Percentiles rank a stretch among this genome's conserved stretches.
Conservation (phyloP, 805 yeast species). For the Monosporozyma yasuniensis region DNA sequence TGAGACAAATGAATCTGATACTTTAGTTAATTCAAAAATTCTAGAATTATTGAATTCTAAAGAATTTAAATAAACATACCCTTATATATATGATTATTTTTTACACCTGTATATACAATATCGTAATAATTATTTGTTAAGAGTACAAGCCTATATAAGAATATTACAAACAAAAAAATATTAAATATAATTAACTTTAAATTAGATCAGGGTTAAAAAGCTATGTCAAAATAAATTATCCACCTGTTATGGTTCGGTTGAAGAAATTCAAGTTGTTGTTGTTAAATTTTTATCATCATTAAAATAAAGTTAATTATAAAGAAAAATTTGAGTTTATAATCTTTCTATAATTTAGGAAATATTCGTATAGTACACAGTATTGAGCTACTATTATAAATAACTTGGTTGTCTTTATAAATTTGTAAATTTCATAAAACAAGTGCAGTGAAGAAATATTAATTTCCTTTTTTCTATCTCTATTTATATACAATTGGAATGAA, state of each 20-base stretch:
- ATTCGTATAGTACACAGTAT: not conserved
- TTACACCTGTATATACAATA: not conserved
- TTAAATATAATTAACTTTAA: conserved; percentile 18
- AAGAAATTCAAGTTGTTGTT: conserved; percentile 57
- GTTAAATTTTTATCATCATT: conserved; percentile 35
- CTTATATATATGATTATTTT: not conserved
- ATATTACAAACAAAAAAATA: not conserved
- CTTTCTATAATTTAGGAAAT: not conserved
- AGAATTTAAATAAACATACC: conserved; percentile 38
- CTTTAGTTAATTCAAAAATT: conserved; percentile 42
- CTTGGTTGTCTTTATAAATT: not conserved
- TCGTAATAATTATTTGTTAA: no score
- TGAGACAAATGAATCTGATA: conserved; percentile 7
- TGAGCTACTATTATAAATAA: not conserved
- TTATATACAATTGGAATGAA: not conserved
- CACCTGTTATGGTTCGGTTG: conserved; percentile 59
- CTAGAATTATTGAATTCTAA: conserved; percentile 63
- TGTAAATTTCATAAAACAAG: no score
- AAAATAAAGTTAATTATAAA: conserved; percentile 2
- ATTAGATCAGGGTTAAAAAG: conserved; percentile 59
- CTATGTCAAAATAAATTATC: conserved; percentile 44
- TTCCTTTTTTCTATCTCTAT: not conserved
- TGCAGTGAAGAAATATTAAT: not conserved
- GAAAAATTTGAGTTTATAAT: not conserved
- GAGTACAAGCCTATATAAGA: no score